phyloP scores from a whole-genome alignment of 2,329 filamentous ascomycete genomes.

The Trichoderma pleuroti region DNA sequence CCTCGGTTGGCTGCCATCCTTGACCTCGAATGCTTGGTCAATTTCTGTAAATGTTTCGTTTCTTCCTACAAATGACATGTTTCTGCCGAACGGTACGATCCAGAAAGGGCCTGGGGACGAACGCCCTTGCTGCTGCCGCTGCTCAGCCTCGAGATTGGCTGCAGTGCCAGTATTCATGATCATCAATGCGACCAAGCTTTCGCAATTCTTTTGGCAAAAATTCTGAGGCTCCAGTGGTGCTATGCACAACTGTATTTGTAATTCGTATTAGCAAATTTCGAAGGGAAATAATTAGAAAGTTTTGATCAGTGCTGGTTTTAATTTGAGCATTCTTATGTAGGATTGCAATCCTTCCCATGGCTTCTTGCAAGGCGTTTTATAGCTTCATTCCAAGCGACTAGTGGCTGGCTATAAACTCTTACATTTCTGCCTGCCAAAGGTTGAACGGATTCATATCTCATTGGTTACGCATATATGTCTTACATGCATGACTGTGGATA shows the following conservation, averaged over 20 bases:
- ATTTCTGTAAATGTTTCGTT: constrained; percentile 7
- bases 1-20: constrained; percentile 5
- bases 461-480: not conserved
- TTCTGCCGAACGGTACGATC: constrained; percentile 12
- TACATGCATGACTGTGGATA: not conserved
- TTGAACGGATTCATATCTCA: not conserved
- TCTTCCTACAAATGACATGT: constrained; percentile 10
- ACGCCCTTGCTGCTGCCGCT: not conserved
- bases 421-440: not conserved
- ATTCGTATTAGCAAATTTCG: not conserved
- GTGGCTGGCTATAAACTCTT: not conserved
- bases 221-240: too few relatives aligned
- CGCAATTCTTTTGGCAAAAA: not conserved
- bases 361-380: not conserved
- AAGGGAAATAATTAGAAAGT: not conserved
- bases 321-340: not conserved
- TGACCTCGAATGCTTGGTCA: constrained; percentile 1
- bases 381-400: not conserved
- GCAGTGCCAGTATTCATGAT: not conserved
- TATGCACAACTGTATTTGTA: not conserved
- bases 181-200: not conserved
- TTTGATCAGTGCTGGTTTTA: not conserved
- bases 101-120: not conserved
- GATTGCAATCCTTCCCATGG: not conserved
- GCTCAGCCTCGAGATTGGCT: not conserved